Evolutionary conservation across 257 asterid genomes (phyloP), one percentile per base, ranked within the genome.

Genomic region (Striga asiatica): DNA sequence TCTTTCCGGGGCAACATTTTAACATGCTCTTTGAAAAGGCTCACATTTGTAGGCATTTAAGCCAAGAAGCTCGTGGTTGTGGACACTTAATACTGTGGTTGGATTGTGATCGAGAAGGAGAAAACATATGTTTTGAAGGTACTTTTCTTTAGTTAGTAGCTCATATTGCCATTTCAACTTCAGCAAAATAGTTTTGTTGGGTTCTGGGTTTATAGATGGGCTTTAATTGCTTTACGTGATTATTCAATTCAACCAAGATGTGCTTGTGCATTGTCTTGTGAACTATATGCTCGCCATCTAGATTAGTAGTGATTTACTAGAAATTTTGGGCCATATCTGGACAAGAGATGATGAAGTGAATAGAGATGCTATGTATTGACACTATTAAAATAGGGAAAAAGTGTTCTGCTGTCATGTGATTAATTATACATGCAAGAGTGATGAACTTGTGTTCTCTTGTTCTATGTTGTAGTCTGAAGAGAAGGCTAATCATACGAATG

Each of bases 41-140:
- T 59, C 94, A 88, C 66, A 77, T 88, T 43, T 71, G 85, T 76
- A 82, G 97, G 88, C 97, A 88, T 79, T 66, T 88, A 71, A 80
- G 81, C 73, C 95, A 82, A 71, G 97, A 84, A 74, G 86, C 86
- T 68, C 91, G 88, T 66, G 95, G 91, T 62, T 88, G 93, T 67
- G 78, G 76, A 52, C 80, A 88, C 64, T 66, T 84, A 51, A 91
- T 82, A 27, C 62, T 88, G 71, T 88, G 97, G 97, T 66, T 88
- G 81, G 97, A 88, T 71, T 88, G 97, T 64, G 97, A 88, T 24
- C 97, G 97, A 27, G 97, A 88, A 71, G 97, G 97, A 73, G 95
- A 88, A 82, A 88, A 84, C 67, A 88, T 88, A 76, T 88, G 94
- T 81, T 88, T 84, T 78, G 97, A 88, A 88, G 97, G 97, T 88